Percentiles rank a stretch among this genome's conserved stretches.
phyloP scores from a whole-genome alignment of 306 rosid genomes.

The Prunus mira region DNA sequence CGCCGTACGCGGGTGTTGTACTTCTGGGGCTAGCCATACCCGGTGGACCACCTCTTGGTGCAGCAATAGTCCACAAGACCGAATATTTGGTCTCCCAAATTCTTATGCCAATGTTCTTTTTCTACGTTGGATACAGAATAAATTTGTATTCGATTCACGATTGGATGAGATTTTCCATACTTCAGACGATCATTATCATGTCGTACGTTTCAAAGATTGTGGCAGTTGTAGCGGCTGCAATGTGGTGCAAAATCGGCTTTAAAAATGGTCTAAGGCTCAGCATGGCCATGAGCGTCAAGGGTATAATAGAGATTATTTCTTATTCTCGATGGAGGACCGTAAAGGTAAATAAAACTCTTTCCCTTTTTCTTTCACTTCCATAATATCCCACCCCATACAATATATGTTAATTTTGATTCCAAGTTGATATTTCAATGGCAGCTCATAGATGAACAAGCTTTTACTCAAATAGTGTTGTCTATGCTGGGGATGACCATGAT shows the following conservation, averaged over 20 bases:
- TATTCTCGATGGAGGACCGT: constrained; percentile 29
- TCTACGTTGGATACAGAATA: background rate
- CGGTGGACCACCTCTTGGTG: constrained; percentile 64
- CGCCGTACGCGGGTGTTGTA: constrained; percentile 35
- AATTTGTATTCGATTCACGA: constrained; percentile 29
- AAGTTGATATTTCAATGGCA: constrained; percentile 6
- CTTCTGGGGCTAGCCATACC: constrained; percentile 64
- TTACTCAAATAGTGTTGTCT: constrained; percentile 45
- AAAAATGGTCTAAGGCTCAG: constrained; percentile 59
- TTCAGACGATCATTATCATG: constrained; percentile 30
- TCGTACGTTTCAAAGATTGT: constrained; percentile 40
- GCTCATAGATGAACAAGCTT: constrained; percentile 50
- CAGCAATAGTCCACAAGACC: constrained; percentile 50
- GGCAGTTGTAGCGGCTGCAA: constrained; percentile 49
- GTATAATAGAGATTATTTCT: constrained; percentile 48
- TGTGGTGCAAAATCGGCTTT: constrained; percentile 50
- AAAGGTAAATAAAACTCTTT: constrained; percentile 31
- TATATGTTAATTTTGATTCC: too few species aligned
- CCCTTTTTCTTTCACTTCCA: too few species aligned
- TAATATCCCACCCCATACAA: too few species aligned
- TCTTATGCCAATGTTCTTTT: background rate
- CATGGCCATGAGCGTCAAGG: constrained; percentile 62
- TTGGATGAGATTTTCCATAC: constrained; percentile 28
- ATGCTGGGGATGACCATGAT: constrained; percentile 43
- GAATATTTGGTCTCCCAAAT: constrained; percentile 25